Evolutionary conservation across 2,329 filamentous ascomycete genomes (phyloP), one percentile per base, ranked within the genome.

Genomic region (Fusarium sp.): DNA sequence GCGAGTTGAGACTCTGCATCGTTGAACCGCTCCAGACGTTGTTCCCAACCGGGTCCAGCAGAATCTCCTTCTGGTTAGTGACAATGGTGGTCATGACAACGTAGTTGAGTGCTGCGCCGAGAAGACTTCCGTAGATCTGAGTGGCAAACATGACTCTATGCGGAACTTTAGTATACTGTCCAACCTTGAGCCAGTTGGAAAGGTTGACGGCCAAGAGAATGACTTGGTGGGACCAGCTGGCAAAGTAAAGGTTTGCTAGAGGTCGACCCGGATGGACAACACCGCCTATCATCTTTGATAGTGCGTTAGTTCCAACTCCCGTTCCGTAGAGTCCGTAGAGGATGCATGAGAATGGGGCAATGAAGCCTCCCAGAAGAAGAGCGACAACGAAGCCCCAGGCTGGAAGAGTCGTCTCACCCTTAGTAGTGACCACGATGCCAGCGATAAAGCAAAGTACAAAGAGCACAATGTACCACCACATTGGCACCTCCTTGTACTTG

Each of bases 21-120:
- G 82, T 82, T 1, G 85, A 83, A 18, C 87, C 86, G 30, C 83
- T 85, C 86, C 87, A 88, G 48, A 86, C 83, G 68, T 83, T 84
- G 58, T 81, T 83, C 1, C 78, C 86, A 56, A 86, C 75, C 9
- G 85, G 81, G 23, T 83, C 80, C 6, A 81, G 73, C 0, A 88
- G 80, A 30, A 86, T 82, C 1, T 84, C 80, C 2, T 80, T 78
- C 68, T 87, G 85, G 62, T 82, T 82, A 7, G 76, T 77, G 3
- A 87, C 83, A 45, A 88, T 87, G 14, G 81, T 82, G 27, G 79
- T 82, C 83, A 86, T 86, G 75, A 87, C 83, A 48, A 83, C 79
- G 67, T 85, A 88, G 75, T 87, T 87, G 64, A 88, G 78, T 2
- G 84, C 75, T 1, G 84, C 83, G 2, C 85, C 85, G 4, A 86